Percentiles rank a stretch among this genome's conserved stretches.
These are phyloP conservation scores for Decorospora gaudefroyi DNA, from an alignment of 2,329 filamentous ascomycete genomes.

Conservation along the genomic window DNA sequence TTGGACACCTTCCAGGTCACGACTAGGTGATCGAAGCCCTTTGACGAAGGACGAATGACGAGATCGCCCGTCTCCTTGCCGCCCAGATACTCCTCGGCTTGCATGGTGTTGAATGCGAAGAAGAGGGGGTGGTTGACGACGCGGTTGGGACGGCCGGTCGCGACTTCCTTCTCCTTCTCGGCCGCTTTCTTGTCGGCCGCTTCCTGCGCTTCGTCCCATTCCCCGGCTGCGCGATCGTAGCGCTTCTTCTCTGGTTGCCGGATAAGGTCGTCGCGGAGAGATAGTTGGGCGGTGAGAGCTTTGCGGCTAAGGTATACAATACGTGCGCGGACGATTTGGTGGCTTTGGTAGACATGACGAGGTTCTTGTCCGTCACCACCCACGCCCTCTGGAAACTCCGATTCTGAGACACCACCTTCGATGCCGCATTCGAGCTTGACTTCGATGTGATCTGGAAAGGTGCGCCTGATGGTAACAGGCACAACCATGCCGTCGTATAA, in stretches of 20 bases:
- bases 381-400: constrained; percentile 76
- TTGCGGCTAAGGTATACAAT: constrained; percentile 86
- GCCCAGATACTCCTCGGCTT: constrained; percentile 91
- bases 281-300: constrained; percentile 80
- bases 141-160: constrained; percentile 81
- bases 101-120: constrained; percentile 85
- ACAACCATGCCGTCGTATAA: constrained; percentile 90
- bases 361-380: constrained; percentile 54
- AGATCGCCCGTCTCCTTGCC: constrained; percentile 85
- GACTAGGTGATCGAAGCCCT: constrained; percentile 91
- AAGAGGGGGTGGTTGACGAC: constrained; percentile 98
- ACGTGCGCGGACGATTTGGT: constrained; percentile 88
- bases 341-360: constrained; percentile 70
- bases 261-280: constrained; percentile 79
- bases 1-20: constrained; percentile 98
- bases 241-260: constrained; percentile 58
- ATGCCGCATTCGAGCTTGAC: constrained; percentile 93
- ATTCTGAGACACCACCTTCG: constrained; percentile 81
- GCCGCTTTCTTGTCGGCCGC: constrained; percentile 75
- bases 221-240: constrained; percentile 72
- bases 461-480: constrained; percentile 82
- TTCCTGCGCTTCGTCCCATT: constrained; percentile 88
- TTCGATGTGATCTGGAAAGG: constrained; percentile 90
- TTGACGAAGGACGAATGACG: constrained; percentile 92
- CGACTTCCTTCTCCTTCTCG: constrained; percentile 82